These are phyloP conservation scores for Suhomyces ambrosiae DNA, from an alignment of 1,139 yeast genomes.

Conservation along the genomic window DNA sequence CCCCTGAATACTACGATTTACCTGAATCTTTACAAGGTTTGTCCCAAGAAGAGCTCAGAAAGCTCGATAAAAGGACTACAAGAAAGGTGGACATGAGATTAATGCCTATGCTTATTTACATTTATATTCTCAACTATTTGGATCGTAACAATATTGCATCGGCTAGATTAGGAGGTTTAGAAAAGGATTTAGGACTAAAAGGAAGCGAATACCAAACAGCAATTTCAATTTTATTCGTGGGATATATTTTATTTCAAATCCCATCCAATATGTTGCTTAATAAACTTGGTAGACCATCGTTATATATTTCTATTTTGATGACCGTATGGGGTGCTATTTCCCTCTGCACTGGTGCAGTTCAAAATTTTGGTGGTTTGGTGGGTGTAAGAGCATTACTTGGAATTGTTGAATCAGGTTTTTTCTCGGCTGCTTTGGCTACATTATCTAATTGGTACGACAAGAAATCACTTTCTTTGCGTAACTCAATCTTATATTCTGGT, in stretches of 20 bases:
- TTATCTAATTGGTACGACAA: slow-evolving; percentile 53
- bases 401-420: slow-evolving; percentile 59
- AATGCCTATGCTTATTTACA: slow-evolving; percentile 55
- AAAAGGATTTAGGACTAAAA: slow-evolving; percentile 48
- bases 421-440: slow-evolving; percentile 53
- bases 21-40: slow-evolving; percentile 39
- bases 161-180: slow-evolving; percentile 61
- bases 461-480: slow-evolving; percentile 52
- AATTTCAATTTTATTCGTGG: slow-evolving; percentile 60
- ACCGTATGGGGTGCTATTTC: slow-evolving; percentile 55
- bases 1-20: slow-evolving; percentile 14
- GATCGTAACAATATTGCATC: slow-evolving; percentile 65
- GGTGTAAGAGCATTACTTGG: slow-evolving; percentile 57
- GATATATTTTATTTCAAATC: slow-evolving; percentile 61
- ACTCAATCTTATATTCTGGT: slow-evolving; percentile 62
- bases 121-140: slow-evolving; percentile 55
- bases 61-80: slow-evolving; percentile 42
- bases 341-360: slow-evolving; percentile 46
- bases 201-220: slow-evolving; percentile 58
- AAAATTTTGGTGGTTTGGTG: slow-evolving; percentile 44
- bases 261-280: slow-evolving; percentile 55
- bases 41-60: slow-evolving; percentile 38
- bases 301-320: slow-evolving; percentile 54
- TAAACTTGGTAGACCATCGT: slow-evolving; percentile 52
- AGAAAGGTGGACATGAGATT: slow-evolving; percentile 55